A percentile compares a stretch with the other conserved stretches of the same genome.
Conservation (phyloP, 1,139 yeast species). For the Pichia sp. region DNA sequence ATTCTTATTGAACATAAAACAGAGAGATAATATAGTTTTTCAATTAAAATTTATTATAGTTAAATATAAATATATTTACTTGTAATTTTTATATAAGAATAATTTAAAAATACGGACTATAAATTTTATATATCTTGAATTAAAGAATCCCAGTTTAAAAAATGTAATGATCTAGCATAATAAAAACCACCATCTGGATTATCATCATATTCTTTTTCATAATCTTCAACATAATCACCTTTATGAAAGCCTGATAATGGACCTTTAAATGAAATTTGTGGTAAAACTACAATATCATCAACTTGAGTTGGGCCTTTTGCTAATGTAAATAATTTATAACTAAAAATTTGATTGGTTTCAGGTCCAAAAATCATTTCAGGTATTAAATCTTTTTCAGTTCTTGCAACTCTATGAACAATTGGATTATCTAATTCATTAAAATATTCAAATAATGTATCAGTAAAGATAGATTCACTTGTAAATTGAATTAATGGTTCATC, state of each 20-base stretch:
- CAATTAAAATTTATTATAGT: too few relatives aligned
- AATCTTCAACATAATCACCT: constrained; percentile 12
- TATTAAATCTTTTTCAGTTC: constrained; percentile 40
- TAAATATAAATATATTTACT: too few relatives aligned
- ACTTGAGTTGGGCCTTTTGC: constrained; percentile 59
- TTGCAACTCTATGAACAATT: constrained; percentile 58
- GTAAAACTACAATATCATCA: constrained; percentile 68
- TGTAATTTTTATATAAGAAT: too few relatives aligned
- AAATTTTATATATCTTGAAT: not conserved
- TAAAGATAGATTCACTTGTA: constrained; percentile 75
- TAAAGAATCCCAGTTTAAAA: constrained; percentile 21
- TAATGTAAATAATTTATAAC: constrained; percentile 65
- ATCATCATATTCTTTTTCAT: constrained; percentile 23
- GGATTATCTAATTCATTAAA: constrained; percentile 48
- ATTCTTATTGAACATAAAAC: too few relatives aligned
- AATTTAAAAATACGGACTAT: not conserved
- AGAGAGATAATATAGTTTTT: too few relatives aligned
- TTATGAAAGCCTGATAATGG: constrained; percentile 12
- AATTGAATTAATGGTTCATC: constrained; percentile 53
- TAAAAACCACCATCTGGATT: constrained; percentile 21
- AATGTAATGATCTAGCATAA: constrained; percentile 25
- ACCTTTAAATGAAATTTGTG: constrained; percentile 25
- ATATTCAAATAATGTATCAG: constrained; percentile 66
- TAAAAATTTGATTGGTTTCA: constrained; percentile 18
- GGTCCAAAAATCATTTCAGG: constrained; percentile 25